A percentile compares a stretch with the other conserved stretches of the same genome.
Conservation (phyloP, 192 early-diverging fungal genomes). For the Umbelopsis ramanniana region DNA sequence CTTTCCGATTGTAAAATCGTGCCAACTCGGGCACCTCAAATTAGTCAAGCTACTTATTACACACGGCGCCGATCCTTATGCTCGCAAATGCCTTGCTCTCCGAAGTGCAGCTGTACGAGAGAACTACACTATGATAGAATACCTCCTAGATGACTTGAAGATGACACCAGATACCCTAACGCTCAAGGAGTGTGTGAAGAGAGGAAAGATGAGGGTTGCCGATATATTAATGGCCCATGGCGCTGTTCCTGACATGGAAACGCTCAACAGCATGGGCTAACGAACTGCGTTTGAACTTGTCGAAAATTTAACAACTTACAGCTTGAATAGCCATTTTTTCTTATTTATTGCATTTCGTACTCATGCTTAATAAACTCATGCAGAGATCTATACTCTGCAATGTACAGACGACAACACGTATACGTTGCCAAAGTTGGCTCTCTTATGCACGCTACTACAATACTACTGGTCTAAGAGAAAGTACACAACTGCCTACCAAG, state of each 20-base stretch:
- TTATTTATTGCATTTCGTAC: neutral
- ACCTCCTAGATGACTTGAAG: slow-evolving; percentile 42
- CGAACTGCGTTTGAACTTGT: neutral
- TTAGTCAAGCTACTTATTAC: slow-evolving; percentile 38
- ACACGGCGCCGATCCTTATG: slow-evolving; percentile 34
- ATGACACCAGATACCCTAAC: slow-evolving; percentile 37
- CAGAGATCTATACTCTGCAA: neutral
- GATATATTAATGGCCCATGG: slow-evolving; percentile 44
- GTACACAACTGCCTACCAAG: slow-evolving; percentile 22
- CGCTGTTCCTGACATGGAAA: slow-evolving; percentile 42
- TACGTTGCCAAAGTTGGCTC: neutral
- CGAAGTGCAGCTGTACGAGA: slow-evolving; percentile 27
- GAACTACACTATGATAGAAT: slow-evolving; percentile 36
- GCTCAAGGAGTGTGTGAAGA: slow-evolving; percentile 38
- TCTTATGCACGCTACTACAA: slow-evolving; percentile 18
- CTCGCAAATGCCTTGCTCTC: slow-evolving; percentile 42
- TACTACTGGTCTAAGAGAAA: slow-evolving; percentile 22
- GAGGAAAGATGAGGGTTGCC: slow-evolving; percentile 38
- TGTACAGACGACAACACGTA: neutral
- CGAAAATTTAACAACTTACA: neutral
- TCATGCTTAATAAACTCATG: slow-evolving; percentile 14
- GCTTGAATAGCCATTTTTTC: neutral
- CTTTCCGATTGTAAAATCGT: slow-evolving; percentile 49
- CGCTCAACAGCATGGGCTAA: slow-evolving; percentile 25
- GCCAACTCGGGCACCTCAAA: slow-evolving; percentile 32